Evolutionary conservation across 768 basidiomycete species (phyloP).

Genomic region (Scleroderma bovista): DNA sequence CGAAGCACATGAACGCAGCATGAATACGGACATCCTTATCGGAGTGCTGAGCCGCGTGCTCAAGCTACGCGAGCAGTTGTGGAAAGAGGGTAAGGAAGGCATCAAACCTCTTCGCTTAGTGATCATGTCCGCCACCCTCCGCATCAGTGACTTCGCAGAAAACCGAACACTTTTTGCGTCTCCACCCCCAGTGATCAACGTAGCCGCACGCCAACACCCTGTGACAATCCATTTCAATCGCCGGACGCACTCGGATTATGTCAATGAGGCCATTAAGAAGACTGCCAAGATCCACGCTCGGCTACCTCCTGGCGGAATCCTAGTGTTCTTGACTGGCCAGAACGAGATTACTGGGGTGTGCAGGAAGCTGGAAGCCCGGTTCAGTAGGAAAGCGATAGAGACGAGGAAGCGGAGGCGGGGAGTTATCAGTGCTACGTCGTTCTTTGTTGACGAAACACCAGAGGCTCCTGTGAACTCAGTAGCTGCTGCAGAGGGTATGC

Average conservation of each 20-base stretch:
- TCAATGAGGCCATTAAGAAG: constrained; percentile 87
- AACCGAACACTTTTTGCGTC: constrained; percentile 75
- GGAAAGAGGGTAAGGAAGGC: constrained; percentile 70
- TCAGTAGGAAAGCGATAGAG: constrained; percentile 59
- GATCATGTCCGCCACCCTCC: constrained; percentile 98
- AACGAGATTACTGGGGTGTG: constrained; percentile 89
- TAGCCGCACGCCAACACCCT: constrained; percentile 88
- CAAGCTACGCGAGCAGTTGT: constrained; percentile 83
- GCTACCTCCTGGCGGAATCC: constrained; percentile 86
- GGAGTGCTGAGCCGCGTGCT: constrained; percentile 94
- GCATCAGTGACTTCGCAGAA: constrained; percentile 86
- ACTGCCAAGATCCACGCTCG: constrained; percentile 87
- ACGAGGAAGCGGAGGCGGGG: constrained; percentile 39
- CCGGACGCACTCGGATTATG: constrained; percentile 80
- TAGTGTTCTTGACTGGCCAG: constrained; percentile 94
- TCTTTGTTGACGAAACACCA: constrained; percentile 23
- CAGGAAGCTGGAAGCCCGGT: constrained; percentile 72
- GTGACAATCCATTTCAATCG: constrained; percentile 94
- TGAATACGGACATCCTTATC: constrained; percentile 97
- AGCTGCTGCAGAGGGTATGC: constrained; percentile 16
- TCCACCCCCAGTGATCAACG: constrained; percentile 88
- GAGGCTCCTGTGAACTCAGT: constrained; percentile 8
- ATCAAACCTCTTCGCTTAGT: constrained; percentile 86
- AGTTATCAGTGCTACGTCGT: constrained; percentile 18
- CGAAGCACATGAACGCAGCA: constrained; percentile 96